These are phyloP conservation scores for Botrytis tulipae DNA, from an alignment of 2,329 filamentous ascomycete genomes.

Conservation along the genomic window DNA sequence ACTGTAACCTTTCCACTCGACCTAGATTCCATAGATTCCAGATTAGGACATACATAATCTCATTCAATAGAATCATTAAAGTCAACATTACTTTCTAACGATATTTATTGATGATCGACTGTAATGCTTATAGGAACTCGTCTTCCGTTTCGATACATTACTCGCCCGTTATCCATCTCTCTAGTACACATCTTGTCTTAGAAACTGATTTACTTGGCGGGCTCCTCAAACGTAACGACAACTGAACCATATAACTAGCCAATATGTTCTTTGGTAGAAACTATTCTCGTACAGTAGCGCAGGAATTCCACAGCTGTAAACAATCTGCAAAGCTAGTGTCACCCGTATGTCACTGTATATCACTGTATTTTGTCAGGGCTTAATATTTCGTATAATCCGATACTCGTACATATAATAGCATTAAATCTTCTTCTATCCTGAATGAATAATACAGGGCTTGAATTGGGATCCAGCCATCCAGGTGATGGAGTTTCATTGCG, in stretches of 20 bases:
- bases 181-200: background rate
- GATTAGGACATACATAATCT: background rate
- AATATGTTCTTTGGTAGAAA: background rate
- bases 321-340: background rate
- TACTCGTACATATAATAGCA: background rate
- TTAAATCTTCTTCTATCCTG: background rate
- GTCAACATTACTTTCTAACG: background rate
- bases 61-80: background rate
- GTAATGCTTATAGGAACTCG: background rate
- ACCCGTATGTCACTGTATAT: background rate
- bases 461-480: background rate
- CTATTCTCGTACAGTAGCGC: background rate
- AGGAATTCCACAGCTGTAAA: background rate
- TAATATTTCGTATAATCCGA: background rate
- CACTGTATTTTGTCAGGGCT: background rate
- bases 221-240: background rate
- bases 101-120: background rate
- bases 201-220: background rate
- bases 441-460: too few relatives aligned
- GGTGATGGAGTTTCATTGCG: background rate
- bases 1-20: background rate
- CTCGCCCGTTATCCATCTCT: background rate
- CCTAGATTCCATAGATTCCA: background rate
- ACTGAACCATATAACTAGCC: background rate
- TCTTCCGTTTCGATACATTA: background rate